These are phyloP conservation scores for Acacia confusa DNA, from an alignment of 306 rosid genomes.

Conservation along the genomic window DNA sequence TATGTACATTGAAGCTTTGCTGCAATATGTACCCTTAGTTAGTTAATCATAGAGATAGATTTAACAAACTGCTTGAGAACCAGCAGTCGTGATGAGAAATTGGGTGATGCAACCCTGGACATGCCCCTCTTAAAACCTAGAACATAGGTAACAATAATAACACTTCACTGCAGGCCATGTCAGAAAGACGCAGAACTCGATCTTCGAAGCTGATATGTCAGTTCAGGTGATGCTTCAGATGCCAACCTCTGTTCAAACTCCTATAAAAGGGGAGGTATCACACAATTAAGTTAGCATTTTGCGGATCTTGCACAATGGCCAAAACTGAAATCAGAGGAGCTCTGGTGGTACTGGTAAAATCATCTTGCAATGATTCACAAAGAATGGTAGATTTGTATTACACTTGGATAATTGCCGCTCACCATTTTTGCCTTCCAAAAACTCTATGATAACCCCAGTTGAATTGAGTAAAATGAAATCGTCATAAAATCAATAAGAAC, in stretches of 20 bases:
- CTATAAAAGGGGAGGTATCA: slow-evolving; percentile 35
- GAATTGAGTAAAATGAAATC: not conserved
- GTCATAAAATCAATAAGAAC: slow-evolving; percentile 6
- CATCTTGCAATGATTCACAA: slow-evolving; percentile 5
- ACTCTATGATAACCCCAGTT: not conserved
- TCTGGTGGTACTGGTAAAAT: not conserved
- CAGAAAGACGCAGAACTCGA: slow-evolving; percentile 65
- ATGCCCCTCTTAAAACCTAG: slow-evolving; percentile 13
- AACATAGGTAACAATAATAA: slow-evolving; percentile 5
- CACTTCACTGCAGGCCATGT: slow-evolving; percentile 30
- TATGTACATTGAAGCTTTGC: slow-evolving; percentile 42
- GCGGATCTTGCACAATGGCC: slow-evolving; percentile 6
- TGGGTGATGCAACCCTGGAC: slow-evolving; percentile 20
- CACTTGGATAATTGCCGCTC: not conserved
- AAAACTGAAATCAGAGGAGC: not conserved
- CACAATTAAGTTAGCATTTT: slow-evolving; percentile 17
- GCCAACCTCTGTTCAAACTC: slow-evolving; percentile 51
- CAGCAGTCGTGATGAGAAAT: slow-evolving; percentile 15
- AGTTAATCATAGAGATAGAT: slow-evolving; percentile 38
- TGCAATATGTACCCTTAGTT: slow-evolving; percentile 33
- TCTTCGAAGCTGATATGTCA: slow-evolving; percentile 69
- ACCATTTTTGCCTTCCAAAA: not conserved
- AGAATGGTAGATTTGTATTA: not conserved
- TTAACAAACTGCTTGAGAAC: slow-evolving; percentile 16
- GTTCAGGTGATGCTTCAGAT: slow-evolving; percentile 34